Conservation (phyloP, 129 eudicot species). For the Smallanthus sonchifolius region DNA sequence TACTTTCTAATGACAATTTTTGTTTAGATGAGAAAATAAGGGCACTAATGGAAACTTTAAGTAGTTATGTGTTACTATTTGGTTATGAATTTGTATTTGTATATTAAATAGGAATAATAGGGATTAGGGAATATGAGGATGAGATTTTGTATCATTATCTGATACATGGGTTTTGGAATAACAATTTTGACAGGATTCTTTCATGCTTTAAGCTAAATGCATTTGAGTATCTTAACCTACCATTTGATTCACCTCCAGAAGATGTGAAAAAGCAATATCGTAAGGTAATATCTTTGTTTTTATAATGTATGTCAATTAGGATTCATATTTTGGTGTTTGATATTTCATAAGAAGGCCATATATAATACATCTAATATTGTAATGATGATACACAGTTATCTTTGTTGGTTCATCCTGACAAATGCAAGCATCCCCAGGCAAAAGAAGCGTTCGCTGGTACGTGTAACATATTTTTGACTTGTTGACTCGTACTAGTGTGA, state of each 20-base stretch:
- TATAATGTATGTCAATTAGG: background rate
- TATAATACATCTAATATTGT: constrained; percentile 3
- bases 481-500: constrained; percentile 1
- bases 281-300: constrained; percentile 48
- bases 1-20: background rate
- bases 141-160: constrained; percentile 3
- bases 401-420: constrained; percentile 96
- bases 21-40: background rate
- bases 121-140: constrained; percentile 1
- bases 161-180: constrained; percentile 6
- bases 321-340: constrained; percentile 1
- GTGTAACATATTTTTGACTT: background rate
- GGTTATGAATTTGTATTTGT: background rate
- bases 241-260: constrained; percentile 74
- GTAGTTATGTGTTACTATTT: background rate
- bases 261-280: constrained; percentile 95
- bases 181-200: constrained; percentile 62
- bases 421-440: constrained; percentile 98
- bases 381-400: constrained; percentile 53
- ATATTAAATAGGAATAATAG: background rate
- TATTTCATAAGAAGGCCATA: background rate
- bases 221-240: constrained; percentile 78
- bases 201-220: constrained; percentile 96
- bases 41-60: constrained; percentile 9
- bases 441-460: constrained; percentile 97